Evolutionary conservation across 2,329 filamentous ascomycete genomes (phyloP).

Genomic region (Botrytis sinoallii): DNA sequence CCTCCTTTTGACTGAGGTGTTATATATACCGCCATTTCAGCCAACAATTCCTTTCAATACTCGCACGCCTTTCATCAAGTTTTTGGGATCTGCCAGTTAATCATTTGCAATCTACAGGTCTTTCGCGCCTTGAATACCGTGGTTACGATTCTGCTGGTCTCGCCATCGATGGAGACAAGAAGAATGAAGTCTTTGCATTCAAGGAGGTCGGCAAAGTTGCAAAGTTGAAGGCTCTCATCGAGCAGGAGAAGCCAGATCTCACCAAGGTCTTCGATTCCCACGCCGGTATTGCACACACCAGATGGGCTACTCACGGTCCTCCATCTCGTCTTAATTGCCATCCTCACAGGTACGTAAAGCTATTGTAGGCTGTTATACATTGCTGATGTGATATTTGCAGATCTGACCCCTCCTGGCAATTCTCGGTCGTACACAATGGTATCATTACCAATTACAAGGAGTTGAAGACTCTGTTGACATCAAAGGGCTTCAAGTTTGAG

Average conservation of each 20-base stretch:
- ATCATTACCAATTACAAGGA: conserved; percentile 99
- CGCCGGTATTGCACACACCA: conserved; percentile 96
- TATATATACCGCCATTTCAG: neutral
- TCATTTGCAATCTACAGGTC: conserved; percentile 37
- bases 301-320: conserved; percentile 96
- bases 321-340: conserved; percentile 96
- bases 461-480: conserved; percentile 84
- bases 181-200: conserved; percentile 94
- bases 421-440: conserved; percentile 96
- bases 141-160: conserved; percentile 97
- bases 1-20: conserved; percentile 15
- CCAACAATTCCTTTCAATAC: neutral
- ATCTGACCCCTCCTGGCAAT: conserved; percentile 94
- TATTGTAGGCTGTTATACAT: neutral
- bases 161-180: conserved; percentile 96
- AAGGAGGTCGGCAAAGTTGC: conserved; percentile 99
- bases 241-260: conserved; percentile 75
- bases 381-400: conserved; percentile 45
- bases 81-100: conserved; percentile 3
- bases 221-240: conserved; percentile 92
- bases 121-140: conserved; percentile 94
- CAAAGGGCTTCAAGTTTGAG: conserved; percentile 98
- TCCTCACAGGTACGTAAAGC: conserved; percentile 75
- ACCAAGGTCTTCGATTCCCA: conserved; percentile 96
- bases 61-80: neutral